Conservation (phyloP, 2,329 filamentous ascomycete genomes). For the Colletotrichum sidae region DNA sequence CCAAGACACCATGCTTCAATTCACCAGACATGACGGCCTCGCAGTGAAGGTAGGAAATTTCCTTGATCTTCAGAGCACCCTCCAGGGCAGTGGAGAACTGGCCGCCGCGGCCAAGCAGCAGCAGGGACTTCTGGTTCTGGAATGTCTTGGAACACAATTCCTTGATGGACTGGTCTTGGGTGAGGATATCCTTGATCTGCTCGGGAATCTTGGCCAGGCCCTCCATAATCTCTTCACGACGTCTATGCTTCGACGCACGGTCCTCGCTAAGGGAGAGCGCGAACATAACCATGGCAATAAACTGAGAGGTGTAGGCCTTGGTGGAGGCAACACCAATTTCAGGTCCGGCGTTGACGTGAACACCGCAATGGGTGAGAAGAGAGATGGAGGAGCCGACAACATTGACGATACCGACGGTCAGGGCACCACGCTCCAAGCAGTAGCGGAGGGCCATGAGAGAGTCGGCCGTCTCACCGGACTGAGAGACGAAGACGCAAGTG, state of each 20-base stretch:
- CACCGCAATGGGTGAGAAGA: slow-evolving; percentile 98
- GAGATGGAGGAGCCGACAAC: slow-evolving; percentile 99
- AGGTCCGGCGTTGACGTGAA: slow-evolving; percentile 98
- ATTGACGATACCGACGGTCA: slow-evolving; percentile 99
- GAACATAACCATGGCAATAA: slow-evolving; percentile 99
- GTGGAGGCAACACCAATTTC: slow-evolving; percentile 99
- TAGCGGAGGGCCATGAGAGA: slow-evolving; percentile 97
- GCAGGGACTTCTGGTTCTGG: slow-evolving; percentile 96
- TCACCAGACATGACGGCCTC: slow-evolving; percentile 99
- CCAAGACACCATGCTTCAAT: slow-evolving; percentile 98
- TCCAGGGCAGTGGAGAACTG: slow-evolving; percentile 98
- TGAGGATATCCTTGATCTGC: slow-evolving; percentile 92
- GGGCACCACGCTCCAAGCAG: slow-evolving; percentile 95
- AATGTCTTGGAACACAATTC: slow-evolving; percentile 90
- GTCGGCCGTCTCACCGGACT: slow-evolving; percentile 98
- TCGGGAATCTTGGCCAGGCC: slow-evolving; percentile 87
- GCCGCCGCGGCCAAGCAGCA: slow-evolving; percentile 92
- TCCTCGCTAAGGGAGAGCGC: slow-evolving; percentile 96
- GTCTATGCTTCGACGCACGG: slow-evolving; percentile 91
- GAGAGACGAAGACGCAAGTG: slow-evolving; percentile 98
- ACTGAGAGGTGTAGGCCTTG: slow-evolving; percentile 99
- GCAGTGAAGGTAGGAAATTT: slow-evolving; percentile 99
- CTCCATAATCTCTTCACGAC: slow-evolving; percentile 96
- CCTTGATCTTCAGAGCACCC: slow-evolving; percentile 99
- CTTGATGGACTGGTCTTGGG: slow-evolving; percentile 95